Percentiles rank a stretch among this genome's conserved stretches.
phyloP scores from a whole-genome alignment of 2,329 filamentous ascomycete genomes.

The Aspergillus sp. region DNA sequence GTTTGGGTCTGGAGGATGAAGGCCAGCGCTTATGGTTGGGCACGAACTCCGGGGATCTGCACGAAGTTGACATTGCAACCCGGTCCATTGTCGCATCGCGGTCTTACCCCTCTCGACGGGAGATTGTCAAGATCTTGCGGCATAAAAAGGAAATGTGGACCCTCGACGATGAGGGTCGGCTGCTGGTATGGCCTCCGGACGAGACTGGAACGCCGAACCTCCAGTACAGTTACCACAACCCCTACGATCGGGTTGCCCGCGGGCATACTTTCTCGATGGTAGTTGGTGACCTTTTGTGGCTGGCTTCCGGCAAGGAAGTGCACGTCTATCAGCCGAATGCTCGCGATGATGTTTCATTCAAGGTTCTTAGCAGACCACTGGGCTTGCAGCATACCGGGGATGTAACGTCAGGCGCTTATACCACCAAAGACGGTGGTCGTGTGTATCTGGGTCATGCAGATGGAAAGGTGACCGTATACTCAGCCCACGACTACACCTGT shows the following conservation, averaged over 20 bases:
- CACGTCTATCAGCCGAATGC: constrained; percentile 76
- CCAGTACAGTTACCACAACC: constrained; percentile 68
- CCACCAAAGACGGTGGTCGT: constrained; percentile 72
- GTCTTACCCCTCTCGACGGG: constrained; percentile 72
- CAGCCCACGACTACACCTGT: constrained; percentile 72
- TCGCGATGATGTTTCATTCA: constrained; percentile 69
- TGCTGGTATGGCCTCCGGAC: constrained; percentile 85
- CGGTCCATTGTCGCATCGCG: constrained; percentile 71
- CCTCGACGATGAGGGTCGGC: constrained; percentile 80
- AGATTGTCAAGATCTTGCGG: constrained; percentile 81
- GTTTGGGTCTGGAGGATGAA: constrained; percentile 73
- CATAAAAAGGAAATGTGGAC: constrained; percentile 92
- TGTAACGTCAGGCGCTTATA: constrained; percentile 77
- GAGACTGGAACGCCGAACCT: constrained; percentile 72
- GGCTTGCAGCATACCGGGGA: constrained; percentile 75
- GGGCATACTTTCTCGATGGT: constrained; percentile 88
- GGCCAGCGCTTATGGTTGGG: constrained; percentile 85
- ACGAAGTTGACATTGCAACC: constrained; percentile 80
- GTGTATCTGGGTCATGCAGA: constrained; percentile 91
- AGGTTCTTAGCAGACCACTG: constrained; percentile 71
- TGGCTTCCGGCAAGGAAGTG: constrained; percentile 83
- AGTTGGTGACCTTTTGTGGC: constrained; percentile 82
- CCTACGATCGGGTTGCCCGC: constrained; percentile 69
- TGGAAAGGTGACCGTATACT: constrained; percentile 94
- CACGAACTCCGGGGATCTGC: constrained; percentile 81